Conservation (phyloP, 495 filamentous ascomycete genomes). For the Annulohypoxylon nitens region DNA sequence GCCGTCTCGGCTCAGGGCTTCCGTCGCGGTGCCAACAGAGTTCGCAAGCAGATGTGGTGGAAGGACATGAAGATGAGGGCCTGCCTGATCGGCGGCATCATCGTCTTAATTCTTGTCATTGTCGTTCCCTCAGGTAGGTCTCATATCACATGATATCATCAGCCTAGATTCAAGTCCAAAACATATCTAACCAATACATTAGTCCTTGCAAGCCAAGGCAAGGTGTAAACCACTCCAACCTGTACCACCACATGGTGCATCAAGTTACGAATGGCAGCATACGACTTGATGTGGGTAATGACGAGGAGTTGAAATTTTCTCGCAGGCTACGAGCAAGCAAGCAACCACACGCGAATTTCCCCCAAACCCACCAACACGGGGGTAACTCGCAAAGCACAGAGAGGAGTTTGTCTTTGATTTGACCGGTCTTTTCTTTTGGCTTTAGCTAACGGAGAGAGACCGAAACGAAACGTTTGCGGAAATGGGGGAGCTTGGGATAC, state of each 20-base stretch:
- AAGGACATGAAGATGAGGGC: slow-evolving; percentile 99
- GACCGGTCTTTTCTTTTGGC: slow-evolving; percentile 40
- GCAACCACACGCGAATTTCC: slow-evolving; percentile 17
- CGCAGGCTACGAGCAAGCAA: slow-evolving; percentile 44
- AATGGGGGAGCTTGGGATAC: slow-evolving; percentile 41
- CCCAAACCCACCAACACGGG: slow-evolving; percentile 14
- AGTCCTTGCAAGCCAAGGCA: slow-evolving; percentile 46
- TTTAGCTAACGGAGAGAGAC: slow-evolving; percentile 27
- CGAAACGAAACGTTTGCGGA: slow-evolving; percentile 8
- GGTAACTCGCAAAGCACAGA: slow-evolving; percentile 22
- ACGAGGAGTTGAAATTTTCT: slow-evolving; percentile 34
- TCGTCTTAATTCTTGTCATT: slow-evolving; percentile 90
- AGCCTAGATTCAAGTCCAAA: neutral
- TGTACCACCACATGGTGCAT: slow-evolving; percentile 33
- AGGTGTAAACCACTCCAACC: slow-evolving; percentile 30
- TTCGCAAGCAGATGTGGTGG: slow-evolving; percentile 90
- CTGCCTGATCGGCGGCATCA: slow-evolving; percentile 88
- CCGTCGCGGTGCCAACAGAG: slow-evolving; percentile 92
- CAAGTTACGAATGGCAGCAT: slow-evolving; percentile 21
- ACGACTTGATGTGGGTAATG: slow-evolving; percentile 32
- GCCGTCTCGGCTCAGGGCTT: slow-evolving; percentile 91
- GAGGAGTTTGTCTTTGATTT: slow-evolving; percentile 46
- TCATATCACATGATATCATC: slow-evolving; percentile 31
- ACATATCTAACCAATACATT: slow-evolving; percentile 16
- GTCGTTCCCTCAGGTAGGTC: slow-evolving; percentile 86